Evolutionary conservation across 1,284 basidiomycete genomes (phyloP), one percentile per base, ranked within the genome.

Genomic region (Microbotryomycetes sp.): DNA sequence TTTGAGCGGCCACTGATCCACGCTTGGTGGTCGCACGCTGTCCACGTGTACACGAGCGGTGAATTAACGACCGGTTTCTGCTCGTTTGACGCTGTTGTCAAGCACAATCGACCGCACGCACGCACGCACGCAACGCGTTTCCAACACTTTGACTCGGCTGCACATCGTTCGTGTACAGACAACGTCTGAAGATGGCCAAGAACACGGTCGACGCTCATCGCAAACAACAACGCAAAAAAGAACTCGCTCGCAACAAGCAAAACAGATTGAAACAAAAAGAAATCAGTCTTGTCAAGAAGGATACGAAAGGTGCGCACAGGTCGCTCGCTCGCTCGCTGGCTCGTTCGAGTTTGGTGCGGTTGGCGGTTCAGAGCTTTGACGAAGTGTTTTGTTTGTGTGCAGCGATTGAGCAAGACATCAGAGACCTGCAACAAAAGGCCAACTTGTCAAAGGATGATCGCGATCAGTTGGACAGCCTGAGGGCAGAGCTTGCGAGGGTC

Each of bases 401-500:
- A 66, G 62, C 62, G 1, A 59, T 71, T 47, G 67, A 70, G 31
- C 62, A 61, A n/a, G 65, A 73, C 18, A 69, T 73, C n/a, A 62
- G 62, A 3, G 56, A 64, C 7, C 48, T 64, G 57, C 59, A 35
- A 26, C 26, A 64, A 56, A 57, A 61, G 60, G 61, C 21, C 9
- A 48, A 28, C 60, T 62, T 54, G 59, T 61, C 71, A 29, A 69
- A 71, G 16, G 62, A 65, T 5, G 73, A 72, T 30, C 73, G 75
- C 61, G 69, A 74, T 46, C 82, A 83, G 53, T 76, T 89, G 13
- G 74, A 78, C 18, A 81, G 84, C 47, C 81, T 92, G 56, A 86
- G 88, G 71, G 73, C 77, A n/a, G 91, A 96, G 70, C 75, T 94
- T 18, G 81, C 84, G 64, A 84, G 84, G 60, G 85, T 92, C 59